Evolutionary conservation across 768 basidiomycete species (phyloP), one percentile per base, ranked within the genome.

Genomic region (Boletus rex-veris): DNA sequence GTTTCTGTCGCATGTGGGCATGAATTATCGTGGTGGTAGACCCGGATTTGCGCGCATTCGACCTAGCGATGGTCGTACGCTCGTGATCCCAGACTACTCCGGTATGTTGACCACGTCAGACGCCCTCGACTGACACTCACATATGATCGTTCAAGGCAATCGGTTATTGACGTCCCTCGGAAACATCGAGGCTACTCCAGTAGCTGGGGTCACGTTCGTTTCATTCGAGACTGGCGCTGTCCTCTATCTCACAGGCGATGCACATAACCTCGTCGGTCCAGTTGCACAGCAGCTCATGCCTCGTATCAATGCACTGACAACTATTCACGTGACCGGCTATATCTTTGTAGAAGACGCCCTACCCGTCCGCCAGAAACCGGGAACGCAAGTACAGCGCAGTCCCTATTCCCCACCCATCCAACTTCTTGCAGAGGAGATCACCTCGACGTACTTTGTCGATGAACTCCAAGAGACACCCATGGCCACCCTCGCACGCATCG

Each of bases 11-110:
- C 85, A 86, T 59, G 59, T 84, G 7, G 86, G 85, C 30, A 83
- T 82, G 75, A 87, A 87, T 52, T 81, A 84, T 30, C 81, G 86
- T 5, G 84, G 82, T 4, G 86, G 86, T 3, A 71, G 73, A 31
- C 74, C 76, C 18, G 85, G 86, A 0, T 86, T 85, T 61, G 71
- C 81, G 1, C 82, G 85, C 12, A 77, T 86, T 18, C 65, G 71
- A 40, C 79, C 78, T 5, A 75, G 74, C 3, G 79, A 85, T 61
- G 76, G 78, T 7, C 74, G 79, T 24, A 85, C 81, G 0, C 57
- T 86, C 4, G 74, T 81, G 2, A 58, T 86, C 14, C 86, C 86
- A 2, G 84, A 88, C 59, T 86, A 76, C 54, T 82, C 81, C 37
- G 84, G 84, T 67, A 57, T 9, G 50, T 42, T 28, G 19, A 18